Base-by-base conservation (phyloP, 345 rosid species). In the Salix brachista region DNA sequence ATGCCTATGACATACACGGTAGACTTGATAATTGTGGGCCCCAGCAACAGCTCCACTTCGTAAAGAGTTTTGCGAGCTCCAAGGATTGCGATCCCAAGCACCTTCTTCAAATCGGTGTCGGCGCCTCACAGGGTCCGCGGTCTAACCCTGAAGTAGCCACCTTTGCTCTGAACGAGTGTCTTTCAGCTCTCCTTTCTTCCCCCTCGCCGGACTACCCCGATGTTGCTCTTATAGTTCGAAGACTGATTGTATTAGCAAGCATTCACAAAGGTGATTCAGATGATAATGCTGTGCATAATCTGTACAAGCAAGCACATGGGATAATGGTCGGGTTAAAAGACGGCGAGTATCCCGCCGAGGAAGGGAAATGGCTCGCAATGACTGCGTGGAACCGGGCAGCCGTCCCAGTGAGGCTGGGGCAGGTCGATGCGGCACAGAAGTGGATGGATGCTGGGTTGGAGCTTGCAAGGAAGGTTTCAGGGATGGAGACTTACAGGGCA, bases 331-430 rank as follows among this genome's bases (percentile, higher is more conserved):
- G 99, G 56, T 79, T 96, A 83, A 88, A 87, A 80, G 96, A 87
- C 77, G 96, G 94, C 3, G 96, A 96, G 82, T 96, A 89, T 81
- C 98, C 98, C 1, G 79, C 68, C 10, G 98, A 92, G 69, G 98
- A 93, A 85, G 97, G 94, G 5, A 96, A 92, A 88, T 96, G 99
- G 99, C 94, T 91, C 2, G 96, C 89, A n/a, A 92, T 85, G 87
- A 89, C 97, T 21, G 97, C 99, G 1, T 96, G 98, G 99, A 96
- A 96, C 76, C 84, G 98, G 60, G 97, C 97, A 52, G 87, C 93
- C 17, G 62, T 93, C 61, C 96, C 99, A 0, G 85, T 92, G 79
- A 88, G 87, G 84, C 75, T 92, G 23, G 96, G 96, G 70, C 89
- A 81, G 78, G 72, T 86, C 72, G 93, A 91, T 72, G 82, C 64